Evolutionary conservation across 192 early-diverging fungal genomes (phyloP).

Genomic region (Cetraspora pellucida): DNA sequence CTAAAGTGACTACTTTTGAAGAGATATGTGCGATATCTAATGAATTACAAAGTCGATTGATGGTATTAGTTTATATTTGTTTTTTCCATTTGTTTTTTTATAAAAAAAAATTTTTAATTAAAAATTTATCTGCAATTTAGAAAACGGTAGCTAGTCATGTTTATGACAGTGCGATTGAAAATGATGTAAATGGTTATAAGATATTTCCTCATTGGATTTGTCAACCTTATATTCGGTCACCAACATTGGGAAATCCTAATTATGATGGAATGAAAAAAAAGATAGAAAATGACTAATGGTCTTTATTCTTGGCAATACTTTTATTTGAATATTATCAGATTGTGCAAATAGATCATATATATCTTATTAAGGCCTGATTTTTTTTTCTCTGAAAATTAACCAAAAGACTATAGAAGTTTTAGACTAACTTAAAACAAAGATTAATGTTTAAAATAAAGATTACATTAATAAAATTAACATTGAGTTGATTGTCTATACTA

Average conservation of each 20-base stretch:
- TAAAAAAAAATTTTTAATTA: neutral
- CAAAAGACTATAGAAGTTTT: too few relatives aligned
- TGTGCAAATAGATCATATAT: too few relatives aligned
- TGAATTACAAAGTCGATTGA: slow-evolving; percentile 53
- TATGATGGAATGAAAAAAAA: neutral
- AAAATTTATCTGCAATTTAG: neutral
- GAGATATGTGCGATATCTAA: slow-evolving; percentile 58
- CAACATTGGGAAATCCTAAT: neutral
- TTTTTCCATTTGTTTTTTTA: neutral
- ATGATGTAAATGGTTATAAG: slow-evolving; percentile 54
- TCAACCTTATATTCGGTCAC: slow-evolving; percentile 67
- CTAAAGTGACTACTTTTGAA: slow-evolving; percentile 55
- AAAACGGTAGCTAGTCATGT: slow-evolving; percentile 31
- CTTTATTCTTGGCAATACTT: too few relatives aligned
- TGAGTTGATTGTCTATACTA: too few relatives aligned
- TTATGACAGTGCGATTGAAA: neutral
- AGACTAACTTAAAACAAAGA: too few relatives aligned
- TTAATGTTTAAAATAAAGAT: too few relatives aligned
- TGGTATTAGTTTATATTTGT: neutral
- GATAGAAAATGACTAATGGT: neutral
- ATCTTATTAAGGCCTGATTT: too few relatives aligned
- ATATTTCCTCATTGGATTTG: slow-evolving; percentile 67
- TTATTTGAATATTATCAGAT: too few relatives aligned
- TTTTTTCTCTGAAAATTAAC: too few relatives aligned
- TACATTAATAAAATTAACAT: too few relatives aligned